These are phyloP conservation scores for Kodamaea plutei DNA, from an alignment of 1,139 yeast genomes.

Conservation along the genomic window DNA sequence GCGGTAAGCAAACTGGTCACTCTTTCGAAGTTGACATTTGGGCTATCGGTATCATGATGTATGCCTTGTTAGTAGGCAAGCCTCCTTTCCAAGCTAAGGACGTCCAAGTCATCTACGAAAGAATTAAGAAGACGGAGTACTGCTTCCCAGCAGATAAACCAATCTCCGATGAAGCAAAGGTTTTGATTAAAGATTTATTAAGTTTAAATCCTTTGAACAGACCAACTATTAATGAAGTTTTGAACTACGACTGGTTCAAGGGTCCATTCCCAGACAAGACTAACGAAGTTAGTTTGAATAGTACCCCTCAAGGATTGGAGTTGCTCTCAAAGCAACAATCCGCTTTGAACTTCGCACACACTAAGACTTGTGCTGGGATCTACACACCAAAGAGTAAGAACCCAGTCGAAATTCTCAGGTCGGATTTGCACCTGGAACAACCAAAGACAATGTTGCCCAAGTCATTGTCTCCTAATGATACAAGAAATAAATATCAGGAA, in stretches of 20 bases:
- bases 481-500: slow-evolving; percentile 82
- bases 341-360: slow-evolving; percentile 61
- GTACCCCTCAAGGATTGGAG: slow-evolving; percentile 57
- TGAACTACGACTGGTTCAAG: slow-evolving; percentile 79
- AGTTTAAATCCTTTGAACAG: slow-evolving; percentile 76
- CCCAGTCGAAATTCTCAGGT: slow-evolving; percentile 66
- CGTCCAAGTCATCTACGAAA: slow-evolving; percentile 86
- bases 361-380: slow-evolving; percentile 64
- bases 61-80: slow-evolving; percentile 83
- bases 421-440: slow-evolving; percentile 68
- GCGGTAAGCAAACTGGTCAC: slow-evolving; percentile 86
- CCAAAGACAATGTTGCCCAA: slow-evolving; percentile 75
- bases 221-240: slow-evolving; percentile 75
- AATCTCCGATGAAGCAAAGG: slow-evolving; percentile 68
- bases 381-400: slow-evolving; percentile 51
- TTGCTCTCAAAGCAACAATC: slow-evolving; percentile 59
- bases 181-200: slow-evolving; percentile 67
- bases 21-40: slow-evolving; percentile 93
- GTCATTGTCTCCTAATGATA: slow-evolving; percentile 89
- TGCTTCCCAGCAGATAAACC: slow-evolving; percentile 72
- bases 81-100: slow-evolving; percentile 98
- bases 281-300: slow-evolving; percentile 54
- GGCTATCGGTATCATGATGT: slow-evolving; percentile 96
- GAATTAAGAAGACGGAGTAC: slow-evolving; percentile 82
- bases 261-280: slow-evolving; percentile 80